phyloP scores from a whole-genome alignment of 148 eudicot species.

The Gaultheria prostrata region DNA sequence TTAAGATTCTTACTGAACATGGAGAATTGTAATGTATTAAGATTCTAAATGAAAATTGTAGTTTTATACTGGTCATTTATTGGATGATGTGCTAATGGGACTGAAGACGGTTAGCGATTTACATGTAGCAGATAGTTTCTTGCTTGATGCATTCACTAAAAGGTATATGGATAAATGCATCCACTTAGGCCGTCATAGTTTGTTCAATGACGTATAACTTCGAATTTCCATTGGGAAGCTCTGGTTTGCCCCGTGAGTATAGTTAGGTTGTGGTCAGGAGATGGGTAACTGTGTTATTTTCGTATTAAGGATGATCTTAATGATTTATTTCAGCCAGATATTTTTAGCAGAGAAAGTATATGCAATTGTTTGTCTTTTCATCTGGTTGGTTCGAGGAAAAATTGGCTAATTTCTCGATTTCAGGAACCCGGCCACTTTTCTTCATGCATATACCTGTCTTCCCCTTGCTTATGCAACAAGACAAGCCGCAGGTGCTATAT shows the following conservation, averaged over 20 bases:
- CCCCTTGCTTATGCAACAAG: slow-evolving; percentile 93
- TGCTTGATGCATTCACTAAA: neutral
- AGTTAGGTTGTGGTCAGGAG: neutral
- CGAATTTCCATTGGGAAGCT: neutral
- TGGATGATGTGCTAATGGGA: neutral
- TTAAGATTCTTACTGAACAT: neutral
- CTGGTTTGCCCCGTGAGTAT: neutral
- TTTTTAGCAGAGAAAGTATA: neutral
- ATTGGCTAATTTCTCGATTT: slow-evolving; percentile 15
- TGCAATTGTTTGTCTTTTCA: neutral
- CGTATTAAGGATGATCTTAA: neutral
- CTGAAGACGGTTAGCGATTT: neutral
- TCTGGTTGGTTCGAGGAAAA: neutral
- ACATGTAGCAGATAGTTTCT: neutral
- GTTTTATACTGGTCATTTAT: neutral
- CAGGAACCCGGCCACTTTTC: slow-evolving; percentile 98
- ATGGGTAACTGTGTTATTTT: neutral
- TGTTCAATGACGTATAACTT: neutral
- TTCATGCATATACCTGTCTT: slow-evolving; percentile 96
- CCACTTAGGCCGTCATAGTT: neutral
- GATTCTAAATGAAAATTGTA: neutral
- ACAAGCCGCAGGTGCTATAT: slow-evolving; percentile 89
- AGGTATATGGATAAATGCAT: neutral
- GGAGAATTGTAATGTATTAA: neutral
- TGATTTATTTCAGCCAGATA: slow-evolving; percentile 2